A percentile compares a stretch with the other conserved stretches of the same genome.
phyloP scores from a whole-genome alignment of 768 basidiomycete species.

The Boletus huronensis region DNA sequence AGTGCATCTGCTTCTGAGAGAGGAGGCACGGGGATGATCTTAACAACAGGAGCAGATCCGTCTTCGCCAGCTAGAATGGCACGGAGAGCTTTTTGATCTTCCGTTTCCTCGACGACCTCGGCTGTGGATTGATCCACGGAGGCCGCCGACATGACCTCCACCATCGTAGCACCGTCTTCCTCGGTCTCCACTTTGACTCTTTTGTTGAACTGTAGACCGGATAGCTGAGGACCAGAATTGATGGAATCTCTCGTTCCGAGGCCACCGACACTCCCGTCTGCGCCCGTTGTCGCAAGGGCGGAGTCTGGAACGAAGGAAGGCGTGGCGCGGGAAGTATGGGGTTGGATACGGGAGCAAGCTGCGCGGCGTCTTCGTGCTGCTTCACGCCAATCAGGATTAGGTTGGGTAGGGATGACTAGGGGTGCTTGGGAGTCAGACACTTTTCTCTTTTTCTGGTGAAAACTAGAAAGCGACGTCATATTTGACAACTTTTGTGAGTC shows the following conservation, averaged over 20 bases:
- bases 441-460: slow-evolving; percentile 43
- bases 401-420: slow-evolving; percentile 79
- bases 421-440: slow-evolving; percentile 46
- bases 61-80: slow-evolving; percentile 63
- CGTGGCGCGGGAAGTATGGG: slow-evolving; percentile 4
- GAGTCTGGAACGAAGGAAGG: slow-evolving; percentile 64
- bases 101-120: slow-evolving; percentile 49
- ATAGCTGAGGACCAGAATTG: slow-evolving; percentile 68
- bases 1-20: slow-evolving; percentile 81
- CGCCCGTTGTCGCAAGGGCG: slow-evolving; percentile 50
- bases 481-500: slow-evolving; percentile 64
- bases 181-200: slow-evolving; percentile 32
- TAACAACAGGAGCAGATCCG: slow-evolving; percentile 42
- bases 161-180: slow-evolving; percentile 17
- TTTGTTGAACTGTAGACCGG: slow-evolving; percentile 59
- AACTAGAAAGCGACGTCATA: slow-evolving; percentile 29
- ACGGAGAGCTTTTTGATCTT: slow-evolving; percentile 78
- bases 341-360: slow-evolving; percentile 15
- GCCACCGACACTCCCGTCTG: slow-evolving; percentile 74
- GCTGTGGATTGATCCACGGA: slow-evolving; percentile 14
- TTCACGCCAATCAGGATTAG: slow-evolving; percentile 91
- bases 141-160: neutral
- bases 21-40: slow-evolving; percentile 58
- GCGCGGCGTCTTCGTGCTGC: slow-evolving; percentile 58
- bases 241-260: slow-evolving; percentile 72